These are phyloP conservation scores for Hyaloperonospora arabidopsidis DNA, from an alignment of 352 stramenopile species.

Conservation along the genomic window DNA sequence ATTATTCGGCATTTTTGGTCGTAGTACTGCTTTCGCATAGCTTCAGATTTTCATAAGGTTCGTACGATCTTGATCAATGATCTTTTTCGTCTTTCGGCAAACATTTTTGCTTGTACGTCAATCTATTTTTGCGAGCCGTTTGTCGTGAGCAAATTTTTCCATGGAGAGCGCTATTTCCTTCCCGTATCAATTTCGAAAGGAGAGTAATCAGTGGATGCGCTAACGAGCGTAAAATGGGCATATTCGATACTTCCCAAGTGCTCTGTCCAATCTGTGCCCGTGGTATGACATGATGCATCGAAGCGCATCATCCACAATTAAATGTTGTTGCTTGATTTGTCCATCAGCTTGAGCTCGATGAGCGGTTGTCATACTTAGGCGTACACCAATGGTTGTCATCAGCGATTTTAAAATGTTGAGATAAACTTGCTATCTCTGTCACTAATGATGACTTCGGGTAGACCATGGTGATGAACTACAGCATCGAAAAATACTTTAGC, in stretches of 20 bases:
- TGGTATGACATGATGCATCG: slow-evolving; percentile 7
- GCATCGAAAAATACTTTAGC: slow-evolving; percentile 8
- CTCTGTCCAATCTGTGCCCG: slow-evolving; percentile 7
- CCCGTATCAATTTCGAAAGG: too few species aligned
- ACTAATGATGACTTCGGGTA: slow-evolving; percentile 1
- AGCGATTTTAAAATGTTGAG: slow-evolving; percentile 6
- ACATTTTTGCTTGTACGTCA: too few species aligned
- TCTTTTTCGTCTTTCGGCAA: too few species aligned
- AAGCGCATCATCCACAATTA: slow-evolving; percentile 7
- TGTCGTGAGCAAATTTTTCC: too few species aligned
- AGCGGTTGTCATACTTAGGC: slow-evolving; percentile 10
- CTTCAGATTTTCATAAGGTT: too few species aligned
- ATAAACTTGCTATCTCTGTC: slow-evolving; percentile 7
- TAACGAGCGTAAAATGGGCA: slow-evolving; percentile 4
- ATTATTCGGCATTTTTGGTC: too few species aligned
- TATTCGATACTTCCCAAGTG: slow-evolving; percentile 10
- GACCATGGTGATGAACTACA: slow-evolving; percentile 3
- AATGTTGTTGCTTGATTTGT: slow-evolving; percentile 1
- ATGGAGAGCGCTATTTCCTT: background rate
- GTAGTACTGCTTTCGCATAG: too few species aligned
- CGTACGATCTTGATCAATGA: too few species aligned
- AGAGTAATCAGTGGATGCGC: too few species aligned
- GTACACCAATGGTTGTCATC: slow-evolving; percentile 8
- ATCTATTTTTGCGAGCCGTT: too few species aligned
- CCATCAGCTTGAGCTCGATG: slow-evolving; percentile 7